These are phyloP conservation scores for Zhuliangozyma blackwelliae DNA, from an alignment of 1,139 yeast genomes.

Conservation along the genomic window DNA sequence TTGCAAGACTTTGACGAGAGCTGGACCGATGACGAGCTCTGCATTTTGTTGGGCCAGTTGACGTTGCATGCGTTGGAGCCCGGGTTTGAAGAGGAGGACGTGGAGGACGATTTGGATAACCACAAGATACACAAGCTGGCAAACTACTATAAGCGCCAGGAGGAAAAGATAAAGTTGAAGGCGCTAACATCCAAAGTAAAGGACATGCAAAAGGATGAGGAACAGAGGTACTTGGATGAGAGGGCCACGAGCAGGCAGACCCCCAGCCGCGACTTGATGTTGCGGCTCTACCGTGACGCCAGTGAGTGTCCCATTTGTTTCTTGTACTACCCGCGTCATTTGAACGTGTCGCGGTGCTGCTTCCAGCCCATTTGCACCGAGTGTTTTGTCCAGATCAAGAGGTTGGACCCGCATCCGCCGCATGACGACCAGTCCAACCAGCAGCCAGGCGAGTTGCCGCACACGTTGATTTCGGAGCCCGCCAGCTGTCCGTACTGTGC, in stretches of 20 bases:
- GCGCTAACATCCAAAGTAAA: conserved; percentile 45
- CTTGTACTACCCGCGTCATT: conserved; percentile 71
- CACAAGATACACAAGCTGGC: conserved; percentile 54
- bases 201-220: conserved; percentile 52
- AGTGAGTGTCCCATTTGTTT: conserved; percentile 95
- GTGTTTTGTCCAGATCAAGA: conserved; percentile 92
- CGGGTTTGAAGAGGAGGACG: conserved; percentile 53
- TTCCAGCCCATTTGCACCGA: conserved; percentile 92
- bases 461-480: conserved; percentile 74
- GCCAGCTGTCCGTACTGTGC: conserved; percentile 96
- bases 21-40: conserved; percentile 72
- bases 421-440: conserved; percentile 51
- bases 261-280: conserved; percentile 28
- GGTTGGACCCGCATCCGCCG: conserved; percentile 94
- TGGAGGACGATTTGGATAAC: conserved; percentile 51
- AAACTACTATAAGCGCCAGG: conserved; percentile 48
- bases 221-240: conserved; percentile 39
- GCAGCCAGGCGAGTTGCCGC: conserved; percentile 38
- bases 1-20: conserved; percentile 71
- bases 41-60: conserved; percentile 50
- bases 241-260: conserved; percentile 25
- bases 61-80: conserved; percentile 58
- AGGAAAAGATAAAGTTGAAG: conserved; percentile 49
- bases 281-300: conserved; percentile 56
- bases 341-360: conserved; percentile 87